Evolutionary conservation across 140 eudicot species (phyloP).

Genomic region (Artemisia princeps): DNA sequence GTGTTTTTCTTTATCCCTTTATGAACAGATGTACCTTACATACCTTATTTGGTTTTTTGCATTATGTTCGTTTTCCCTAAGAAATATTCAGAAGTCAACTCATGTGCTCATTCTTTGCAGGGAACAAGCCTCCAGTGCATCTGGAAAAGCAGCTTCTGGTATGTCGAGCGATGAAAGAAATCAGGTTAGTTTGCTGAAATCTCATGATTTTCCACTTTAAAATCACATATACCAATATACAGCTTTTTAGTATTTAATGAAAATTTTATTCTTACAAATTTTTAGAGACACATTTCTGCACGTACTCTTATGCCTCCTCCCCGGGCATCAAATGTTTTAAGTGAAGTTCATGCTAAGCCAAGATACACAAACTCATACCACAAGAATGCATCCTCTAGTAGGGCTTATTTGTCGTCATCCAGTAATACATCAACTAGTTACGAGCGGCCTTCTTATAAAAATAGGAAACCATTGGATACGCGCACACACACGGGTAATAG

Average conservation of each 20-base stretch:
- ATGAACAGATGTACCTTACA: neutral
- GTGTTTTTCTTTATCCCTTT: neutral
- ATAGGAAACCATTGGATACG: constrained; percentile 37
- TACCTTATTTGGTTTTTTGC: neutral
- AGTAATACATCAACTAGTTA: constrained; percentile 51
- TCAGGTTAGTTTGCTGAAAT: constrained; percentile 45
- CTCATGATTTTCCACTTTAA: neutral
- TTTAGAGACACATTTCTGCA: constrained; percentile 61
- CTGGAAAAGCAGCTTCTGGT: constrained; percentile 88
- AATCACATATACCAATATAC: neutral
- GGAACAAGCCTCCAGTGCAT: constrained; percentile 93
- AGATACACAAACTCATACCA: constrained; percentile 37
- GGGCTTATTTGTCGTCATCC: constrained; percentile 47
- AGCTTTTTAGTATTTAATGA: neutral
- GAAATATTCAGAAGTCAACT: neutral
- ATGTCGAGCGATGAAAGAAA: constrained; percentile 85
- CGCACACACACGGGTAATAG: constrained; percentile 22
- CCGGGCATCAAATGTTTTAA: constrained; percentile 44
- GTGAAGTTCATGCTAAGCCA: constrained; percentile 31
- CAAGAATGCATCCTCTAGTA: constrained; percentile 33
- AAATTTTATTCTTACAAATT: constrained; percentile 3
- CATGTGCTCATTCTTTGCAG: constrained; percentile 27
- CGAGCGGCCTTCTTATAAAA: constrained; percentile 34
- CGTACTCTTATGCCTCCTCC: constrained; percentile 91
- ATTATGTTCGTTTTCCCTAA: neutral